Evolutionary conservation across 306 rosid species (phyloP).

Genomic region (Arachis stenosperma): DNA sequence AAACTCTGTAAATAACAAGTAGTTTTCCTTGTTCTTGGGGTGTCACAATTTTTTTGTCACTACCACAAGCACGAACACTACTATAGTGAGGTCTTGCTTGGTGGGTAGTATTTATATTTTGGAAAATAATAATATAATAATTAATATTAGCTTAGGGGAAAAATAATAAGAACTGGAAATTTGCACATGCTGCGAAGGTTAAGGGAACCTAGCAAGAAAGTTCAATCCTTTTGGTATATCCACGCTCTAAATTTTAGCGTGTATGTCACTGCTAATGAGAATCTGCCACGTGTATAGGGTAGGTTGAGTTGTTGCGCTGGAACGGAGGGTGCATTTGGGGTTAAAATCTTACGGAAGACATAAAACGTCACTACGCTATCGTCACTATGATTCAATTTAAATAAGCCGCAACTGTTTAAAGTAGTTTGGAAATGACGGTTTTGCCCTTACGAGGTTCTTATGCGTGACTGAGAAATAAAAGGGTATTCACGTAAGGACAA

Average conservation of each 20-base stretch:
- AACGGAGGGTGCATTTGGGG: neutral
- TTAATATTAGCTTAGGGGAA: neutral
- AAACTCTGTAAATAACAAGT: neutral
- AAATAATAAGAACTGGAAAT: constrained; percentile 5
- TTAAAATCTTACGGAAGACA: neutral
- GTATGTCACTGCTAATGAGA: accelerated
- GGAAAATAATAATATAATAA: neutral
- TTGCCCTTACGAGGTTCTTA: neutral
- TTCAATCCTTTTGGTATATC: neutral
- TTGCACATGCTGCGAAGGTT: constrained; percentile 36
- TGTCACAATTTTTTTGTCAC: neutral
- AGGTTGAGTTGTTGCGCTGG: neutral
- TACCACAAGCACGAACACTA: neutral
- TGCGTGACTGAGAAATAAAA: no score
- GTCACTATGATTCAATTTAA: neutral
- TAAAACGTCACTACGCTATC: neutral
- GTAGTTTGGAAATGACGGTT: neutral
- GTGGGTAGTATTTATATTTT: neutral
- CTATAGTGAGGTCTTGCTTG: neutral
- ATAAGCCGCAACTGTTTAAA: neutral
- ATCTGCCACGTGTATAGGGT: neutral
- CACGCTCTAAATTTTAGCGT: neutral
- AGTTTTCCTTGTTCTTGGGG: neutral
- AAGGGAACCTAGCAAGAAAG: constrained; percentile 45
- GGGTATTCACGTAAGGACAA: constrained; percentile 4